These are phyloP conservation scores for Somion occarium DNA, from an alignment of 1,284 basidiomycete species.

Conservation along the genomic window DNA sequence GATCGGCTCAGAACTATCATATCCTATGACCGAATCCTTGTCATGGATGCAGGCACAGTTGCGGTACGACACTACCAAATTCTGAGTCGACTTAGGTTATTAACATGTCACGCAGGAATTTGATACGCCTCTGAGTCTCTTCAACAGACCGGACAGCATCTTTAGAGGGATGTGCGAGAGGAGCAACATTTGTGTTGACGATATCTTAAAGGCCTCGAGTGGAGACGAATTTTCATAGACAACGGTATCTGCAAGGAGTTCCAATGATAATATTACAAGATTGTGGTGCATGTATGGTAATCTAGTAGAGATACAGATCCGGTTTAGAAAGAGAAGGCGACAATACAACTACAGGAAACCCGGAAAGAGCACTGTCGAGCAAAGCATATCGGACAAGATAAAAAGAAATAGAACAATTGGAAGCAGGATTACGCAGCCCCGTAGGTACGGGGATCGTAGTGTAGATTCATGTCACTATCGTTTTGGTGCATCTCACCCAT, in stretches of 20 bases:
- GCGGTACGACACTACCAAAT: slow-evolving; percentile 38
- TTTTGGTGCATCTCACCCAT: slow-evolving; percentile 11
- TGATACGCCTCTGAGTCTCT: slow-evolving; percentile 63
- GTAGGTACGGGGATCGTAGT: neutral
- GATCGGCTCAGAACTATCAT: slow-evolving; percentile 77
- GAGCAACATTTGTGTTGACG: slow-evolving; percentile 49
- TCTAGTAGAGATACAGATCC: slow-evolving; percentile 4
- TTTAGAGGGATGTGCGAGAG: slow-evolving; percentile 68
- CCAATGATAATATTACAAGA: neutral
- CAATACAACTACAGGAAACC: neutral
- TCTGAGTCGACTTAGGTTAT: neutral
- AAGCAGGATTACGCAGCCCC: neutral
- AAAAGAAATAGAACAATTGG: neutral
- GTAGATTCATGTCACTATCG: slow-evolving; percentile 1
- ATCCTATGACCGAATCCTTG: slow-evolving; percentile 72
- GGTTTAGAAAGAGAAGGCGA: slow-evolving; percentile 1
- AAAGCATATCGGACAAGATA: neutral
- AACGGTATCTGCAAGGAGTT: no score
- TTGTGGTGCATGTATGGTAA: slow-evolving; percentile 3
- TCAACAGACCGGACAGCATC: slow-evolving; percentile 45
- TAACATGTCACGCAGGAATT: slow-evolving; percentile 45
- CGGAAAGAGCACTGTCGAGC: neutral
- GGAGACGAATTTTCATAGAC: slow-evolving; percentile 8
- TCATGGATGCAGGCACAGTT: slow-evolving; percentile 67
- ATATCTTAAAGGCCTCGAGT: slow-evolving; percentile 35